Evolutionary conservation across 164 flowering plant genomes (phyloP), one percentile per base, ranked within the genome.

Genomic region (Magnolia sinica): DNA sequence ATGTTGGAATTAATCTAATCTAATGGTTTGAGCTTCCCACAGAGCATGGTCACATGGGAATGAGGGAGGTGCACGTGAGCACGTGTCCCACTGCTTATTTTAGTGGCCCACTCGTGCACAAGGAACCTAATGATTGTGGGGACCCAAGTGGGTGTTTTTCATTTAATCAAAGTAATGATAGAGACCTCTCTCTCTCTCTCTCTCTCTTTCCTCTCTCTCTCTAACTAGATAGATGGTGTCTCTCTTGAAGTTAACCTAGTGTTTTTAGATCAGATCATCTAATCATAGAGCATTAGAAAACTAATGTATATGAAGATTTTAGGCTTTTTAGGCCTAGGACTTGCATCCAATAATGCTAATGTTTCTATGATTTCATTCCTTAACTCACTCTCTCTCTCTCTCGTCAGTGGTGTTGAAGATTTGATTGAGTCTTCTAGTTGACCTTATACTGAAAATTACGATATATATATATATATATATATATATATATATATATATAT

Each of bases 71-170:
- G 73, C 78, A 76, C 78, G 78, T 76, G 78, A 76, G 69, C 78
- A 76, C 52, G 68, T 76, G 78, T 71, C 16, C 74, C 64, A 58
- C 5, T 72, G 18, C 58, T 58, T 70, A 70, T n/a, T 70, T 61
- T 70, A 70, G 73, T 70, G 68, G 37, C 68, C 78, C 78, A 76
- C 74, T 76, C 78, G 78, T 76, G 78, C 70, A 70, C 74, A 70
- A 49, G 78, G 69, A 71, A 70, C 74, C 78, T 29, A 76, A 76
- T 76, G 73, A 76, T 76, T 76, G 78, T 76, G 52, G 78, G 59
- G 68, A 59, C 73, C 68, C 45, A 76, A 70, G 55, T 63, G n/a
- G 50, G 20, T 13, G 51, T 31, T 29, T 55, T 27, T 4, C 22
- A 29, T 76, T 66, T 50, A 8, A 29, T 31, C 58, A 37, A 20